Percentiles rank a stretch among this genome's conserved stretches.
phyloP scores from a whole-genome alignment of 352 stramenopile genomes.

The Poterioochromonas sp. region DNA sequence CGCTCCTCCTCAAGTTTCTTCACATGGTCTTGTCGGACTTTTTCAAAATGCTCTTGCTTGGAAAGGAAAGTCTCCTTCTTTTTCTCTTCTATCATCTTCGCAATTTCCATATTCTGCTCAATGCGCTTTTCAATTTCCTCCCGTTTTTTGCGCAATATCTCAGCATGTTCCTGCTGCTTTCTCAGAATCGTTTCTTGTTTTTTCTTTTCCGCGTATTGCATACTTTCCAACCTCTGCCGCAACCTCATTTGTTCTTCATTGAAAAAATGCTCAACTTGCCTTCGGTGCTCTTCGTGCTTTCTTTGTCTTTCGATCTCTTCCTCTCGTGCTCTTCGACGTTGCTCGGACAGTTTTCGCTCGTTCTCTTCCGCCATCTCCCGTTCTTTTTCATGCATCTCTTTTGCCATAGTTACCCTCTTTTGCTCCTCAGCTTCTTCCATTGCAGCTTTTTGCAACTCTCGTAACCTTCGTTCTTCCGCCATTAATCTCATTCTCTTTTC shows the following conservation, averaged over 20 bases:
- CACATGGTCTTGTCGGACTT: constrained; percentile 4
- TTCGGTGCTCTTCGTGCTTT: constrained; percentile 20
- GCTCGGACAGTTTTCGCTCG: not conserved
- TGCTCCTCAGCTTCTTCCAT: constrained; percentile 28
- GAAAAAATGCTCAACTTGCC: constrained; percentile 39
- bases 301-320: not conserved
- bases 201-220: constrained; percentile 59
- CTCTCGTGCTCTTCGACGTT: not conserved
- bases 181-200: constrained; percentile 46
- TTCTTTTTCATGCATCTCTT: constrained; percentile 14
- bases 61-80: not conserved
- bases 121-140: constrained; percentile 23
- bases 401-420: not conserved
- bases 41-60: constrained; percentile 17
- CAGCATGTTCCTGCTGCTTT: not conserved
- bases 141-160: not conserved
- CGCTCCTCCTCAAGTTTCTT: constrained; percentile 4
- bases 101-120: constrained; percentile 35
- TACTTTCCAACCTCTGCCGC: constrained; percentile 53
- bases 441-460: constrained; percentile 23
- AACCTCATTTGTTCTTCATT: constrained; percentile 56
- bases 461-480: constrained; percentile 27
- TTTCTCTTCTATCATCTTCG: constrained; percentile 35
- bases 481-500: constrained; percentile 22
- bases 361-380: not conserved